Conservation (phyloP, 208 protist species). For the Leptomonas seymouri region DNA sequence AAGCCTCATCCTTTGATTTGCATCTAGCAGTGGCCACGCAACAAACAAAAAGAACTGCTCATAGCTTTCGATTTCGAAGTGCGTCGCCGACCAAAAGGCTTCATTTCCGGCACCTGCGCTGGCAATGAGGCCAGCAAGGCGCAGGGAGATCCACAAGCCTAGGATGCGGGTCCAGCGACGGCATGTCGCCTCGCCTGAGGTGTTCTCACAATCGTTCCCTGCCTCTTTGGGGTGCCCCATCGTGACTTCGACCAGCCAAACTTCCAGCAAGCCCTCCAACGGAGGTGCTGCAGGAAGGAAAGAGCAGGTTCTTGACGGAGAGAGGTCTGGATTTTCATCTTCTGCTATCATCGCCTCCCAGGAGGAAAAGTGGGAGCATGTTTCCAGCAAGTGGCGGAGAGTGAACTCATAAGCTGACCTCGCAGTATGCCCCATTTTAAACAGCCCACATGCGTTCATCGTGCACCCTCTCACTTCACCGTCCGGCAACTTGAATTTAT, state of each 20-base stretch:
- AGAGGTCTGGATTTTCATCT: not conserved
- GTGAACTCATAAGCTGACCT: not conserved
- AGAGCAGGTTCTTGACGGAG: not conserved
- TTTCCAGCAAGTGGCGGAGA: not conserved
- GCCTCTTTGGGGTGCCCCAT: not conserved
- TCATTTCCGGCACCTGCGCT: not conserved
- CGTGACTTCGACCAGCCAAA: slow-evolving; percentile 2
- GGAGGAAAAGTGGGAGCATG: not conserved
- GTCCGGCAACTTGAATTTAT: too few species aligned
- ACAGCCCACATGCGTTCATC: not conserved
- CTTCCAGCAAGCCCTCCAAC: not conserved
- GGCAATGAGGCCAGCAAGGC: slow-evolving; percentile 19
- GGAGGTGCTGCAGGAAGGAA: not conserved
- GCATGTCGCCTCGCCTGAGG: not conserved
- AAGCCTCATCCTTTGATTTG: not conserved
- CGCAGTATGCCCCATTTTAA: not conserved
- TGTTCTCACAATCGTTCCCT: too few species aligned
- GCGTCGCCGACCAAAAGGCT: not conserved
- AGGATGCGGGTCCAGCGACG: slow-evolving; percentile 7
- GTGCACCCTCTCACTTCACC: not conserved
- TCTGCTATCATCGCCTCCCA: slow-evolving; percentile 16
- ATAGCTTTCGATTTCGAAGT: slow-evolving; percentile 15
- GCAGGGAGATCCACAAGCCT: slow-evolving; percentile 15
- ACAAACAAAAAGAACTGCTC: slow-evolving; percentile 6
- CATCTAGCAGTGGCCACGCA: slow-evolving; percentile 21